These are phyloP conservation scores for Tylopilus plumbeoviolaceoides DNA, from an alignment of 768 basidiomycete species.

Conservation along the genomic window DNA sequence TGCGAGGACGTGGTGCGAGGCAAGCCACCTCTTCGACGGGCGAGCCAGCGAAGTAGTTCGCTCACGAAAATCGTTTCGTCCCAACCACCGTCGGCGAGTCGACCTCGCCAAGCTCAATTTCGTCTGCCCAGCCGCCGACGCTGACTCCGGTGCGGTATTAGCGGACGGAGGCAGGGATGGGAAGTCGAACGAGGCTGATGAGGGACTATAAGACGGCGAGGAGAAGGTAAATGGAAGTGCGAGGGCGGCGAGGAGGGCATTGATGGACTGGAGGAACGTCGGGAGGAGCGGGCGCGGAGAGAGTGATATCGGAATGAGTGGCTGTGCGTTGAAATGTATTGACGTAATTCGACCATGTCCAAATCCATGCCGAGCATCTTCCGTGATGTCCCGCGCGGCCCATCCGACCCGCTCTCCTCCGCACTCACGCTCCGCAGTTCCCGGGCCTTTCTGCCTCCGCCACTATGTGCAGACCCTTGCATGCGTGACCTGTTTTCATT, in stretches of 20 bases:
- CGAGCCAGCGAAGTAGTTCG: constrained; percentile 69
- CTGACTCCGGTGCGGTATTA: constrained; percentile 33
- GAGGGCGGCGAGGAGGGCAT: constrained; percentile 39
- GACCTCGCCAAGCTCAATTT: constrained; percentile 61
- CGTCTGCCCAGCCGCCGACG: constrained; percentile 33
- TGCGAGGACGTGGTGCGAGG: constrained; percentile 9
- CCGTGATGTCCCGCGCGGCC: too few relatives aligned
- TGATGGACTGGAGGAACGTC: too few relatives aligned
- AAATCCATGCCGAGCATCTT: too few relatives aligned
- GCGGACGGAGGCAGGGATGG: constrained; percentile 36
- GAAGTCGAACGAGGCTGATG: constrained; percentile 50
- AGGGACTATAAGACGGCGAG: constrained; percentile 67
- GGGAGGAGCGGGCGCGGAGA: constrained; percentile 14
- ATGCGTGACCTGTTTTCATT: too few relatives aligned
- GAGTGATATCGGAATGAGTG: too few relatives aligned
- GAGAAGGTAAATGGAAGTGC: constrained; percentile 52
- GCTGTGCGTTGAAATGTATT: too few relatives aligned
- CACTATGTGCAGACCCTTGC: too few relatives aligned
- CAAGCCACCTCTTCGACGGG: constrained; percentile 38
- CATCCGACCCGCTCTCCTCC: too few relatives aligned
- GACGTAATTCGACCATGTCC: too few relatives aligned
- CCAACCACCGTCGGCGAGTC: constrained; percentile 67
- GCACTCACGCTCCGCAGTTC: too few relatives aligned
- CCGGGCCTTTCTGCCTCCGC: too few relatives aligned
- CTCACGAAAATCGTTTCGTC: constrained; percentile 65